Evolutionary conservation across 2,329 filamentous ascomycete genomes (phyloP), one percentile per base, ranked within the genome.

Genomic region (Exophiala oligosperma): DNA sequence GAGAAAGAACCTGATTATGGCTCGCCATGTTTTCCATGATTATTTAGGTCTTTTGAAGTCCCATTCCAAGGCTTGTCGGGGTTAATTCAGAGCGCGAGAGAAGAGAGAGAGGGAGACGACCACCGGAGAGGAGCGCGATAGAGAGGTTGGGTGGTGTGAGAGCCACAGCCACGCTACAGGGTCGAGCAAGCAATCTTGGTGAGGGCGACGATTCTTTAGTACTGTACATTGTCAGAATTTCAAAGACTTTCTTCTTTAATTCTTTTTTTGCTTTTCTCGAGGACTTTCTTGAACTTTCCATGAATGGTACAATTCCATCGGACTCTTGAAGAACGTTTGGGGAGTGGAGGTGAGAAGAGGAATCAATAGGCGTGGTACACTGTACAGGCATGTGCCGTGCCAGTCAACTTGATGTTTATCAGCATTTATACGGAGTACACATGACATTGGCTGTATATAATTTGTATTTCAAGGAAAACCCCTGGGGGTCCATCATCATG

Each of bases 211-310:
- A 26, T 41, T 44, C 53, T 60, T 54, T 46, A 56, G 57, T 60
- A 56, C 24, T 60, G 57, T 60, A 56, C 53, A 60, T 56, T 60
- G 57, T 52, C 53, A 35, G 2, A 40, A 49, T 54, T 53, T 54
- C 24, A 2, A 44, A 41, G n/a, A 23, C 32, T 46, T 29, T 21
- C 21, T 28, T 17, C 21, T 28, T 3, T 8, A 28, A 41, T 14
- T 21, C 21, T n/a, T 17, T 43, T 17, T 17, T 17, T 17, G 17
- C 7, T 28, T 28, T 7, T 28, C 26, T 28, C 26, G 26, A 28
- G 26, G 17, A 17, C 17, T 28, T 28, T 28, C 7, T 28, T 4
- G 26, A 28, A 28, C 2, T 28, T 7, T 2, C 7, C 26, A 28
- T 28, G 26, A 7, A 28, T 28, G 26, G 26, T 28, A 28, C 4